phyloP scores from a whole-genome alignment of 192 early-diverging fungal genomes.

The Nowakowskiella sp. region DNA sequence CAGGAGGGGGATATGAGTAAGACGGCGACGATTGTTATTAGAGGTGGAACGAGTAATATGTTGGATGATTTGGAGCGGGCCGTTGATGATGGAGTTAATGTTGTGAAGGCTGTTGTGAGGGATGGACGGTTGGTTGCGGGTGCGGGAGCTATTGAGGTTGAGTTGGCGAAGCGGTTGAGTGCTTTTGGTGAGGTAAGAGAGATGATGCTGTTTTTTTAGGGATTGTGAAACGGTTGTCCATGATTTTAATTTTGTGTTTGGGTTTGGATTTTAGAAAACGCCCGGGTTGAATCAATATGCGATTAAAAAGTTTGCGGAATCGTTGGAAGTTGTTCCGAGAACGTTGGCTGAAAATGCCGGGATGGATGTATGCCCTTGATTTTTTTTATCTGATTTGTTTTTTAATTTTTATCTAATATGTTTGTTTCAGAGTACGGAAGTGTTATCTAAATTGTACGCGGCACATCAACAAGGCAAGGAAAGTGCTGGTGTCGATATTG shows the following conservation, averaged over 20 bases:
- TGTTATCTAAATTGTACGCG: constrained; percentile 85
- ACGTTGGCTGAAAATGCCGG: constrained; percentile 93
- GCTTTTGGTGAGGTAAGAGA: constrained; percentile 53
- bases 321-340: constrained; percentile 88
- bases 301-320: constrained; percentile 91
- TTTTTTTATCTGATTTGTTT: too few species aligned
- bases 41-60: constrained; percentile 89
- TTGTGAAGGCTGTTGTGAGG: constrained; percentile 84
- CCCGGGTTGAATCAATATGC: constrained; percentile 93
- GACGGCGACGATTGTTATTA: constrained; percentile 91
- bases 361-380: constrained; percentile 56
- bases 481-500: constrained; percentile 77
- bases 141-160: constrained; percentile 92
- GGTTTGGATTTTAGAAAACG: constrained; percentile 51
- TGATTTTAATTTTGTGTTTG: too few species aligned
- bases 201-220: too few species aligned
- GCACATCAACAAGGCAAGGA: constrained; percentile 68
- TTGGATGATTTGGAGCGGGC: constrained; percentile 97
- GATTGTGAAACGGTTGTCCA: too few species aligned
- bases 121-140: constrained; percentile 80
- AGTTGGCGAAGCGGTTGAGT: constrained; percentile 72
- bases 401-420: too few species aligned
- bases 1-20: constrained; percentile 82
- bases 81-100: constrained; percentile 95
- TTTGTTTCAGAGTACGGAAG: constrained; percentile 55